These are phyloP conservation scores for Calonectria honghensis DNA, from an alignment of 2,329 filamentous ascomycete genomes.

Conservation along the genomic window DNA sequence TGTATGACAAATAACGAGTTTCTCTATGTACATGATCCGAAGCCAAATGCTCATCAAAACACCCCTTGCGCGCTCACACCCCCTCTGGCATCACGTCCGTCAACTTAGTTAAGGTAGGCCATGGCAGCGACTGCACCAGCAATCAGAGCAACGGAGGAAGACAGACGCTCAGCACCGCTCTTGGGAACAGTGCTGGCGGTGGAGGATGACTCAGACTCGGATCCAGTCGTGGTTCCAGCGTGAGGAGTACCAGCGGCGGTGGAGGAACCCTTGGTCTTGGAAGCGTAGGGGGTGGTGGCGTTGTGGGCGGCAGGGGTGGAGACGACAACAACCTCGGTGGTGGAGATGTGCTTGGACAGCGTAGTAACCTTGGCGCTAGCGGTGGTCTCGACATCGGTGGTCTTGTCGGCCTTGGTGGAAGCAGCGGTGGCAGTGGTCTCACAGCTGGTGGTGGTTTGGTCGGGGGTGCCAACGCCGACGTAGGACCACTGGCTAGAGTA, in stretches of 20 bases:
- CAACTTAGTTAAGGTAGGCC: conserved; percentile 58
- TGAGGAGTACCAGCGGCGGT: conserved; percentile 22
- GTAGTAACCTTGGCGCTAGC: conserved; percentile 46
- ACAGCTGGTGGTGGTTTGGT: conserved; percentile 24
- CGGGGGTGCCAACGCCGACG: conserved; percentile 49
- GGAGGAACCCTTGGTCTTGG: conserved; percentile 42
- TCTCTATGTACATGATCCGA: conserved; percentile 50
- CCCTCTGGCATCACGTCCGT: conserved; percentile 45
- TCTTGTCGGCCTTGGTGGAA: conserved; percentile 23
- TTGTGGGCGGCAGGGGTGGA: conserved; percentile 47
- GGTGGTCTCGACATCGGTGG: conserved; percentile 29
- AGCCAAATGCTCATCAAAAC: conserved; percentile 51
- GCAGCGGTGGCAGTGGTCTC: conserved; percentile 31
- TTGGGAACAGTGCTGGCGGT: conserved; percentile 53
- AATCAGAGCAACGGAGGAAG: conserved; percentile 58
- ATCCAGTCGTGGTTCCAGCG: conserved; percentile 36
- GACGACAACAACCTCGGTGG: conserved; percentile 38
- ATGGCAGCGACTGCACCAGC: conserved; percentile 60
- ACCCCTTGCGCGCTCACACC: conserved; percentile 44
- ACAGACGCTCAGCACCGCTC: conserved; percentile 57
- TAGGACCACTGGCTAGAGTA: conserved; percentile 59
- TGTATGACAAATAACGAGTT: no score
- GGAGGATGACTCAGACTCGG: conserved; percentile 22
- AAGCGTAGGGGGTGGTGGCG: conserved; percentile 40
- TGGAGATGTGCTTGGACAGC: conserved; percentile 44